These are phyloP conservation scores for Exophiala aquamarina DNA, from an alignment of 2,329 filamentous ascomycete genomes.

Conservation along the genomic window DNA sequence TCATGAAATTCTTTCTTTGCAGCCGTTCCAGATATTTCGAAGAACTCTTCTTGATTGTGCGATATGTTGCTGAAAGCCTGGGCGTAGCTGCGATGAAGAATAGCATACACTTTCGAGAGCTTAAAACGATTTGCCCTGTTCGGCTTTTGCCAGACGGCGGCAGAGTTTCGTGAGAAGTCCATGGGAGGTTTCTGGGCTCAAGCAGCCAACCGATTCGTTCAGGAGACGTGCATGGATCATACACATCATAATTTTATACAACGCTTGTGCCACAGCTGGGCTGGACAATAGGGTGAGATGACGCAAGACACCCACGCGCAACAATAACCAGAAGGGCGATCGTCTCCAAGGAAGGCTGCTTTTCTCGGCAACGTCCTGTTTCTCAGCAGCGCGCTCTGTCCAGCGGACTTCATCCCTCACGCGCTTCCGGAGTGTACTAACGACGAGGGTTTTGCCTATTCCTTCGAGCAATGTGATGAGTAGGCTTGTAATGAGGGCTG, in stretches of 20 bases:
- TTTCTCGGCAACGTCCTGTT: no score
- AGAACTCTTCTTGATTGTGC: slow-evolving; percentile 33
- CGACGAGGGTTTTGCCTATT: slow-evolving; percentile 43
- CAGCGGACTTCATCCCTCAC: slow-evolving; percentile 64
- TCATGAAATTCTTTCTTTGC: slow-evolving; percentile 41
- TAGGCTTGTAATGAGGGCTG: slow-evolving; percentile 59
- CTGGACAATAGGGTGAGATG: slow-evolving; percentile 47
- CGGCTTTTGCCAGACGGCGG: slow-evolving; percentile 59
- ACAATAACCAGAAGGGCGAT: slow-evolving; percentile 60
- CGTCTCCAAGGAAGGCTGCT: slow-evolving; percentile 61
- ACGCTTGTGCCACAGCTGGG: slow-evolving; percentile 42
- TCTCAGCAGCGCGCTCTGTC: no score
- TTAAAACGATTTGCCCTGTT: slow-evolving; percentile 39
- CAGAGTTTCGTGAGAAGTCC: slow-evolving; percentile 55
- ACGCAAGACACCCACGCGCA: slow-evolving; percentile 59
- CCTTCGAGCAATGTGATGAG: slow-evolving; percentile 61
- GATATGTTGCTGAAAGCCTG: slow-evolving; percentile 25
- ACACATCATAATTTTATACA: slow-evolving; percentile 62
- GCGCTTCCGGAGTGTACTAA: slow-evolving; percentile 53
- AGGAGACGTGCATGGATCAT: slow-evolving; percentile 50
- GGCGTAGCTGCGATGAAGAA: slow-evolving; percentile 7
- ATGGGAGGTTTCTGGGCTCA: slow-evolving; percentile 38
- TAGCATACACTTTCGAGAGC: slow-evolving; percentile 29
- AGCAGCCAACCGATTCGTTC: slow-evolving; percentile 33
- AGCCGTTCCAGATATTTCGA: slow-evolving; percentile 39